Evolutionary conservation across 2,329 filamentous ascomycete genomes (phyloP).

Genomic region (Clonostachys byssicola): DNA sequence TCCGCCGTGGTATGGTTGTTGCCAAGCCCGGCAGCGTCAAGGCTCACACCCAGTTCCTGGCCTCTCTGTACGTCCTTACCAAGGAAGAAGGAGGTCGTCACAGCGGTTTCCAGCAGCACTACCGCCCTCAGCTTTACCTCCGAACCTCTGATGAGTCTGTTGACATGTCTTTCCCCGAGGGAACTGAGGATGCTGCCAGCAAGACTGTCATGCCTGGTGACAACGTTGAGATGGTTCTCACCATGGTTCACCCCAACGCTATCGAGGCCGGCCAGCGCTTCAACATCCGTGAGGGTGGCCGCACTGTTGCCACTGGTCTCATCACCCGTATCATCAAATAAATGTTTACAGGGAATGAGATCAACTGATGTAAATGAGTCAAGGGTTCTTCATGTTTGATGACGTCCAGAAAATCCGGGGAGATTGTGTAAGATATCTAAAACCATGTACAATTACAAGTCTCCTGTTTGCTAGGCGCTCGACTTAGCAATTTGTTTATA

Average conservation of each 20-base stretch:
- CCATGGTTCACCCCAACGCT: conserved; percentile 80
- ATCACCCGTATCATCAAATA: conserved; percentile 69
- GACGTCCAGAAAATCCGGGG: neutral
- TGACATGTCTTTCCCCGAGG: conserved; percentile 82
- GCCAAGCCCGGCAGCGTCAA: conserved; percentile 78
- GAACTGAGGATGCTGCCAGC: conserved; percentile 62
- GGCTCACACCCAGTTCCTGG: conserved; percentile 86
- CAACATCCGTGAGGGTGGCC: conserved; percentile 96
- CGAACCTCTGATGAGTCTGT: conserved; percentile 83
- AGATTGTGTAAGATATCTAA: conserved; percentile 7
- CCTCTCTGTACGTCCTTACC: conserved; percentile 93
- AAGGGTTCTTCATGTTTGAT: too few species aligned
- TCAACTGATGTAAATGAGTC: neutral
- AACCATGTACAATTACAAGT: conserved; percentile 9
- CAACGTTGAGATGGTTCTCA: conserved; percentile 95
- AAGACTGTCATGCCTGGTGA: conserved; percentile 97
- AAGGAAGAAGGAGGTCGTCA: conserved; percentile 98
- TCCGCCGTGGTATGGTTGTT: conserved; percentile 92
- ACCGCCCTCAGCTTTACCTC: conserved; percentile 94
- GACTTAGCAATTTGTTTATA: neutral
- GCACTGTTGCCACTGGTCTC: conserved; percentile 80
- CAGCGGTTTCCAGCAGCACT: conserved; percentile 93
- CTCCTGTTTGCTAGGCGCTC: neutral
- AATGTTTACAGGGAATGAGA: conserved; percentile 9
- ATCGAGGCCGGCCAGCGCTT: conserved; percentile 91